These are phyloP conservation scores for Lithohypha guttulata DNA, from an alignment of 2,329 filamentous ascomycete species.

Conservation along the genomic window DNA sequence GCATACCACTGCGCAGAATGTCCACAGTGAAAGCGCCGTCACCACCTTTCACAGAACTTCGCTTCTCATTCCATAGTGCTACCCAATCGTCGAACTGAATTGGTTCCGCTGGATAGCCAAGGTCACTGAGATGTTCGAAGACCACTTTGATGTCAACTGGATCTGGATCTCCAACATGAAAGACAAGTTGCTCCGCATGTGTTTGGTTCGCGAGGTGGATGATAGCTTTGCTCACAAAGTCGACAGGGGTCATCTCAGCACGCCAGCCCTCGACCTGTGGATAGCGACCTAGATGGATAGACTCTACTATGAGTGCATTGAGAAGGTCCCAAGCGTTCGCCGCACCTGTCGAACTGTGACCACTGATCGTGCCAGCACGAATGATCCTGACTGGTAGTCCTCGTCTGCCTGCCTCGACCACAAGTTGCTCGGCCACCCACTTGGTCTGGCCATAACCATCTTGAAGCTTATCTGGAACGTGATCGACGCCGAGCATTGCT, in stretches of 20 bases:
- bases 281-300: constrained; percentile 58
- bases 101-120: constrained; percentile 60
- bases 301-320: constrained; percentile 66
- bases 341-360: constrained; percentile 62
- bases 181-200: constrained; percentile 52
- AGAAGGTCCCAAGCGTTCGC: constrained; percentile 70
- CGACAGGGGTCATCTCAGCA: constrained; percentile 74
- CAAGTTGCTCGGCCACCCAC: constrained; percentile 69
- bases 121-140: constrained; percentile 52
- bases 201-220: constrained; percentile 56
- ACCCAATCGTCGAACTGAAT: constrained; percentile 66
- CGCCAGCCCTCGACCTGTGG: constrained; percentile 66
- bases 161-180: constrained; percentile 63
- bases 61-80: constrained; percentile 58
- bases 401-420: constrained; percentile 56
- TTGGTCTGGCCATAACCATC: constrained; percentile 74
- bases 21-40: constrained; percentile 67
- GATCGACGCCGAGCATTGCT: constrained; percentile 53
- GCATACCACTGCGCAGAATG: constrained; percentile 72
- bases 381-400: constrained; percentile 62
- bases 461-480: constrained; percentile 56
- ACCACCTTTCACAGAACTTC: constrained; percentile 52
- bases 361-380: constrained; percentile 66
- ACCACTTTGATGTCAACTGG: constrained; percentile 57
- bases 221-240: constrained; percentile 68